Evolutionary conservation across 768 basidiomycete species (phyloP).

Genomic region (Leccinum subtestaceum): DNA sequence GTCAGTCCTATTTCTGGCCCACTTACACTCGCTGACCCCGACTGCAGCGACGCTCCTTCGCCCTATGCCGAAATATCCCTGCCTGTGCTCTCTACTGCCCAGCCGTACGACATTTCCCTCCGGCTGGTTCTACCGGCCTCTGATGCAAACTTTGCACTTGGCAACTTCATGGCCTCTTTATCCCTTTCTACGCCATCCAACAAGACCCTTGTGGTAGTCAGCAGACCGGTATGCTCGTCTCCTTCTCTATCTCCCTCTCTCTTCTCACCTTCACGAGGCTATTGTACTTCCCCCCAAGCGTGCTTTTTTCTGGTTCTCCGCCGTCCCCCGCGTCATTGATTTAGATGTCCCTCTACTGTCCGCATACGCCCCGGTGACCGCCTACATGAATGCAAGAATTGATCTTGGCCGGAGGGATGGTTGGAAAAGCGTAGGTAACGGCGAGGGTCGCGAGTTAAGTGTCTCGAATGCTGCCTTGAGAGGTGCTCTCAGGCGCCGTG

Average conservation of each 20-base stretch:
- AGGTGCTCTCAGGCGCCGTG: constrained; percentile 63
- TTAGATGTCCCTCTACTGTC: constrained; percentile 58
- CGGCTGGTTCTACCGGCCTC: constrained; percentile 63
- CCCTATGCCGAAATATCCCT: constrained; percentile 63
- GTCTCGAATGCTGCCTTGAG: constrained; percentile 59
- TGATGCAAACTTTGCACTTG: constrained; percentile 67
- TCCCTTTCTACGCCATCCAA: constrained; percentile 59
- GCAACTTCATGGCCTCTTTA: constrained; percentile 81
- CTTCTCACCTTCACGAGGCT: constrained; percentile 42
- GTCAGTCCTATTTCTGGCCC: constrained; percentile 39
- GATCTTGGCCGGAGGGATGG: constrained; percentile 70
- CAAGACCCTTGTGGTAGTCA: constrained; percentile 56
- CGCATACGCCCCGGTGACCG: constrained; percentile 48
- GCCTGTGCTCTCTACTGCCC: constrained; percentile 51
- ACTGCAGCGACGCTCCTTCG: constrained; percentile 52
- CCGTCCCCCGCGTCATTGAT: constrained; percentile 40
- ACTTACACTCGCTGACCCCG: constrained; percentile 3
- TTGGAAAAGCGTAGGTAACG: constrained; percentile 68
- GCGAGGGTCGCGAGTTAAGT: constrained; percentile 71
- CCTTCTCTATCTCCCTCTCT: not conserved
- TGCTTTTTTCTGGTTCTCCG: constrained; percentile 35
- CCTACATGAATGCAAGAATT: constrained; percentile 54
- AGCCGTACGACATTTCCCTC: constrained; percentile 75
- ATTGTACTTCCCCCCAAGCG: constrained; percentile 47
- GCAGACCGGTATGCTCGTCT: constrained; percentile 57